phyloP scores from a whole-genome alignment of 2,329 filamentous ascomycete species.

The Rugonectria rugulosa region DNA sequence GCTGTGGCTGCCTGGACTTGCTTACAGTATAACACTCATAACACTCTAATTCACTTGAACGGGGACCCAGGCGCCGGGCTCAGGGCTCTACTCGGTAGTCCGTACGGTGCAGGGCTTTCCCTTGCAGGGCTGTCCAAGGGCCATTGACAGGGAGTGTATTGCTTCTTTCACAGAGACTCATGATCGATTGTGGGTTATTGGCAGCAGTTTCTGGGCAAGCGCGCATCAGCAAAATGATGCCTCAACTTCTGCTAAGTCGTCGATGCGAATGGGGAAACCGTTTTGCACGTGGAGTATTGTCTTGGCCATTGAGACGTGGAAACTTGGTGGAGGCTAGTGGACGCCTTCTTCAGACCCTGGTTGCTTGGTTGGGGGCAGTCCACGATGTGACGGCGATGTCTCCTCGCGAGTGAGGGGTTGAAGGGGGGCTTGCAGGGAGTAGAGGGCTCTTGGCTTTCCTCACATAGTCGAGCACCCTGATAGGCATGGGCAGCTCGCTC shows the following conservation, averaged over 20 bases:
- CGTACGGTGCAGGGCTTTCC: background rate
- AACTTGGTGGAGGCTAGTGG: slow-evolving; percentile 24
- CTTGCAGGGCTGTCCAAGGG: background rate
- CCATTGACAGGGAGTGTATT: background rate
- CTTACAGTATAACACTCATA: background rate
- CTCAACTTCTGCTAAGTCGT: slow-evolving; percentile 12
- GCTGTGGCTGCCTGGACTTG: slow-evolving; percentile 10
- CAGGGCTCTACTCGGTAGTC: too few relatives aligned
- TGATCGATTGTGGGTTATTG: background rate
- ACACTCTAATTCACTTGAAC: background rate
- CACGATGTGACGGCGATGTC: slow-evolving; percentile 23
- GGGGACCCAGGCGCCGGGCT: background rate
- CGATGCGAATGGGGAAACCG: slow-evolving; percentile 26
- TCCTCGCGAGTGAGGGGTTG: background rate
- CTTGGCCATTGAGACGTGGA: slow-evolving; percentile 25
- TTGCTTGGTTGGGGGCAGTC: slow-evolving; percentile 21
- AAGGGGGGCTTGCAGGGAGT: too few relatives aligned
- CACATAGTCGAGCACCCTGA: too few relatives aligned
- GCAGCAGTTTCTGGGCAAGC: background rate
- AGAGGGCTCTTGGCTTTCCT: too few relatives aligned
- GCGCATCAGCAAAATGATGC: slow-evolving; percentile 16
- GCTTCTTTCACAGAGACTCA: slow-evolving; percentile 4
- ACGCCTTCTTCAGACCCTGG: slow-evolving; percentile 18
- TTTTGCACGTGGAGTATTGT: slow-evolving; percentile 35
- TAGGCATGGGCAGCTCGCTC: slow-evolving; percentile 8